phyloP scores from a whole-genome alignment of 208 protist species.

The Trypanosoma congolense region DNA sequence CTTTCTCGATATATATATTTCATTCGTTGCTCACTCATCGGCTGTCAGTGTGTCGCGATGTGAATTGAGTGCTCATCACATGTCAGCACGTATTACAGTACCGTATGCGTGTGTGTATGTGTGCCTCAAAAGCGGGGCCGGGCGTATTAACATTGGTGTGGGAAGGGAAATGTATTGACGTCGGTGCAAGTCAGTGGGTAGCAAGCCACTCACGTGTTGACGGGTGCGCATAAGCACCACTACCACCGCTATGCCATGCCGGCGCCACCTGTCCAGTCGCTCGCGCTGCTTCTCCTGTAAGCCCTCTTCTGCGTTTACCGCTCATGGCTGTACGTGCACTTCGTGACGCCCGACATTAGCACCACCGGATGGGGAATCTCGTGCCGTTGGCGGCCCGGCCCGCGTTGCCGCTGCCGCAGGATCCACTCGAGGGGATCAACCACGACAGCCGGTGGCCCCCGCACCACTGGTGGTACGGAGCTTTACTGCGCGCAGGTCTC shows the following conservation, averaged over 20 bases:
- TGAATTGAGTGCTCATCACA: constrained; percentile 24
- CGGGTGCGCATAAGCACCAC: background rate
- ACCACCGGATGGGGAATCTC: constrained; percentile 28
- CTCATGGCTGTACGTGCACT: constrained; percentile 30
- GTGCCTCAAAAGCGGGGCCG: too few species aligned
- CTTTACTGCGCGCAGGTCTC: constrained; percentile 35
- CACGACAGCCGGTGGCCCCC: constrained; percentile 30
- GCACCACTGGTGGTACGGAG: constrained; percentile 19
- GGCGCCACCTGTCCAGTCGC: constrained; percentile 17
- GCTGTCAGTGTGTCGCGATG: constrained; percentile 27
- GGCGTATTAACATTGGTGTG: background rate
- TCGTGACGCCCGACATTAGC: constrained; percentile 9
- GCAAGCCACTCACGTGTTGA: background rate
- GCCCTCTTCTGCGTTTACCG: constrained; percentile 39
- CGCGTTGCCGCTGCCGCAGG: constrained; percentile 25
- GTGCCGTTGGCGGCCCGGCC: constrained; percentile 15
- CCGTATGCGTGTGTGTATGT: background rate
- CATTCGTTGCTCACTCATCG: constrained; percentile 25
- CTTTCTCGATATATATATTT: constrained; percentile 26
- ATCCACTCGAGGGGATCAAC: constrained; percentile 32
- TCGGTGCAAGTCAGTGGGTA: constrained; percentile 3
- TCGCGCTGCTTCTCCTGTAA: constrained; percentile 25
- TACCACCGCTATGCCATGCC: constrained; percentile 4
- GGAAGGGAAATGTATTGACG: background rate
- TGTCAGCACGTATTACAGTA: background rate